Evolutionary conservation across 495 filamentous ascomycete genomes (phyloP).

Genomic region (Darksidea phi): DNA sequence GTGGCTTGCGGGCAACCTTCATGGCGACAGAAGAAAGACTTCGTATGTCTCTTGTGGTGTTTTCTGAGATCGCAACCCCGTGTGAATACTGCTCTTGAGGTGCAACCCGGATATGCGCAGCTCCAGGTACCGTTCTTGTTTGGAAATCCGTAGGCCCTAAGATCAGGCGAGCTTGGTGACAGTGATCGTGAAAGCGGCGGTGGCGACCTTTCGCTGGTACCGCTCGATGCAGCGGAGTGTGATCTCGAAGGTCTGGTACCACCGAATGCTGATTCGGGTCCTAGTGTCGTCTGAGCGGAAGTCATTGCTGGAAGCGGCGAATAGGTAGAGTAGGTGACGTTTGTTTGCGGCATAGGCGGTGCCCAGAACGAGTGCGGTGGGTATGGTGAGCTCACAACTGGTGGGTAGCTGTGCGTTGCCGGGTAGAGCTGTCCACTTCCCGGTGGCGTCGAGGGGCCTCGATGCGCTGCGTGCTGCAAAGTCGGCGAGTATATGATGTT

Average conservation of each 20-base stretch:
- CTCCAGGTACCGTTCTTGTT: constrained; percentile 53
- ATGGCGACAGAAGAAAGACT: constrained; percentile 62
- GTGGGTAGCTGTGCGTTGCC: constrained; percentile 16
- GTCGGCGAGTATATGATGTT: constrained; percentile 33
- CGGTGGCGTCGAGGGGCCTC: constrained; percentile 6
- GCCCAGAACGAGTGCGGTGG: constrained; percentile 30
- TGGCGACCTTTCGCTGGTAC: constrained; percentile 7
- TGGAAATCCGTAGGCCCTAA: constrained; percentile 40
- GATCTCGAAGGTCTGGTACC: constrained; percentile 24
- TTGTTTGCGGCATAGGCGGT: constrained; percentile 10
- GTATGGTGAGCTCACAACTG: constrained; percentile 24
- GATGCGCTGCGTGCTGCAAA: constrained; percentile 27
- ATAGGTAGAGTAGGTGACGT: constrained; percentile 25
- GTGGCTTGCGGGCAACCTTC: constrained; percentile 58
- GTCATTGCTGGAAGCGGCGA: constrained; percentile 21
- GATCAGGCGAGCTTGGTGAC: constrained; percentile 40
- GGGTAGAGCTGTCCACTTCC: constrained; percentile 20
- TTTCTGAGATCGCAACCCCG: constrained; percentile 65
- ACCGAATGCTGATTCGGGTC: constrained; percentile 12
- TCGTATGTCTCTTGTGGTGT: constrained; percentile 62
- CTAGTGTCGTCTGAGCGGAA: constrained; percentile 6
- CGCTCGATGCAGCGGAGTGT: constrained; percentile 17
- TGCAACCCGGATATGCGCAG: constrained; percentile 59
- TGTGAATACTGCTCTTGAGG: constrained; percentile 56
- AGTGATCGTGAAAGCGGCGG: constrained; percentile 30